phyloP scores from a whole-genome alignment of 306 rosid genomes.

The Sicyos edulis region DNA sequence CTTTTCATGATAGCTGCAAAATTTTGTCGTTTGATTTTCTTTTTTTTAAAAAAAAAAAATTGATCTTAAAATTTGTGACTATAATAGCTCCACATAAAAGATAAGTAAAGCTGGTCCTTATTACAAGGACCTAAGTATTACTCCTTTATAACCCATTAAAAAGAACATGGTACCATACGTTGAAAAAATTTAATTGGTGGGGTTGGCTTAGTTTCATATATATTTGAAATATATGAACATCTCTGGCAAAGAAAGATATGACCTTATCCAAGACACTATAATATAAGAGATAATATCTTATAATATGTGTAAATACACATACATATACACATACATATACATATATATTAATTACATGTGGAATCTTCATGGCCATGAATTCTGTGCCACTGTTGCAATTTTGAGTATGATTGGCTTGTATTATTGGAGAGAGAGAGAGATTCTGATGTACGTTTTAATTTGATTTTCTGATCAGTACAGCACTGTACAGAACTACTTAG shows the following conservation, averaged over 20 bases:
- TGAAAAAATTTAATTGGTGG: background rate
- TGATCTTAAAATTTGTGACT: too few species aligned
- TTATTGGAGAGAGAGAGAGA: constrained; percentile 18
- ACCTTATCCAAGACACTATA: background rate
- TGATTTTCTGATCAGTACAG: constrained; percentile 2
- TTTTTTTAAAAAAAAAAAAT: too few species aligned
- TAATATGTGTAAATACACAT: too few species aligned
- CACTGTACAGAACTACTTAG: background rate
- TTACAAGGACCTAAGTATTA: too few species aligned
- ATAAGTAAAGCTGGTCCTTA: too few species aligned
- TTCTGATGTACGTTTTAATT: constrained; percentile 1
- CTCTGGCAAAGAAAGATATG: constrained; percentile 10
- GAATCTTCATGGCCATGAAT: background rate
- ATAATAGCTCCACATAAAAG: too few species aligned
- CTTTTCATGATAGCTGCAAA: too few species aligned
- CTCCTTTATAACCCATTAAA: background rate
- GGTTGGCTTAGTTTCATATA: background rate
- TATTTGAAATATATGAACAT: background rate
- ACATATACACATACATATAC: background rate
- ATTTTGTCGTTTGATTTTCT: too few species aligned
- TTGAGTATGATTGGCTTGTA: background rate
- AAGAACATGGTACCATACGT: background rate
- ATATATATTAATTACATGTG: background rate
- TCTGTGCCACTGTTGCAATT: background rate
- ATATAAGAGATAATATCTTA: too few species aligned